Base-by-base conservation (phyloP, 352 stramenopile genomes). In the Phytophthora uliginosa region DNA sequence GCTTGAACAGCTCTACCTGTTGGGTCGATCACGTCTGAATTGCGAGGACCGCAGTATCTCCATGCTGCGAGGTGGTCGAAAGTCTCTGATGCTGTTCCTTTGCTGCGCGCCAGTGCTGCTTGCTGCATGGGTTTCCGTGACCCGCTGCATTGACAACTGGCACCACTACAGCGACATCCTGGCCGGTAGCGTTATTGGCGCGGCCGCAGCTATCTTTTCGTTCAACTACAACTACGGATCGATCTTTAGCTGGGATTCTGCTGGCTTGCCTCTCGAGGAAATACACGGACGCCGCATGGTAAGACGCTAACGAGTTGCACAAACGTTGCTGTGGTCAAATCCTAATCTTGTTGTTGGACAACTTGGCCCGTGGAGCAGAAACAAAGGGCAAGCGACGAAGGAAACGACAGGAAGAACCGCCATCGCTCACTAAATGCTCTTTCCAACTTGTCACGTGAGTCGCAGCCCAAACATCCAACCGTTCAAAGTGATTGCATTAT, bases 111-210 rank as follows among this genome's bases (percentile, higher is more conserved):
- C 86, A 50, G 78, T 76, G 18, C 65, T 91, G n/a, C 34, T 92
- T 5, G 84, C 86, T 9, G 33, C 84, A 15, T 93, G 86, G 86
- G 79, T 92, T 28, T 71, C 78, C 2, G 69, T 92, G 18, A 92
- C 86, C 20, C 83, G 86, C 34, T 88, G 81, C n/a, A 78, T 90
- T 36, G 86, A 92, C 78, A 93, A 93, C 66, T 93, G 86, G 84
- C 86, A 93, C 60, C 84, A 93, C 73, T 93, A 92, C 69, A 79
- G 58, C 24, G 86, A 92, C 69, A 90, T 75, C 33, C 26, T 90
- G 62, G 85, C 89, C 1, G 83, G 83, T 6, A 83, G 75, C 22
- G 71, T 87, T 15, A 83, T 90, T 38, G 81, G 83, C 1, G 73
- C 62, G 45, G 67, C 74, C 0, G 72, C 73, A 3, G 76, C 81